phyloP scores from a whole-genome alignment of 148 eudicot species.

The Polygonum aviculare region DNA sequence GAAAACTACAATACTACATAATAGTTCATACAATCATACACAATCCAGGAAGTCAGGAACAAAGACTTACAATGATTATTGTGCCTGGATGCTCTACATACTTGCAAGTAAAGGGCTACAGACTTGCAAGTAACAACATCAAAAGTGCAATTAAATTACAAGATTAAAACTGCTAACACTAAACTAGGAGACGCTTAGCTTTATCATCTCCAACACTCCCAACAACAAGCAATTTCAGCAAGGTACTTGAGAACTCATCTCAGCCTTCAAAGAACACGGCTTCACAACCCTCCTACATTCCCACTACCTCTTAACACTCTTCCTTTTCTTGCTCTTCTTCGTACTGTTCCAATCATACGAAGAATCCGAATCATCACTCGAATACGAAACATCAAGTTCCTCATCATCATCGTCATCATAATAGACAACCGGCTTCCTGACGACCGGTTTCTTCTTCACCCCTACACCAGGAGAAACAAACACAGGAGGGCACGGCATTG shows the following conservation, averaged over 20 bases:
- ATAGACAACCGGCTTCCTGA: background rate
- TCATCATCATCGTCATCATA: background rate
- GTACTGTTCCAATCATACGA: slow-evolving; percentile 23
- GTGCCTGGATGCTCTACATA: slow-evolving; percentile 27
- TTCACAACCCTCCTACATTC: slow-evolving; percentile 22
- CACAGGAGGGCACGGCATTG: slow-evolving; percentile 13
- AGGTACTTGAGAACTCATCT: slow-evolving; percentile 35
- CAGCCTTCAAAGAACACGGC: slow-evolving; percentile 39
- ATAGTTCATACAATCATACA: slow-evolving; percentile 13
- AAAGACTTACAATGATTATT: slow-evolving; percentile 4
- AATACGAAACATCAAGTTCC: background rate
- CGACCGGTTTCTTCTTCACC: background rate
- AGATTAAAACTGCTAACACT: background rate
- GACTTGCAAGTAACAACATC: slow-evolving; percentile 20
- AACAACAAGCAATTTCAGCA: slow-evolving; percentile 46
- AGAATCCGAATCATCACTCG: slow-evolving; percentile 32
- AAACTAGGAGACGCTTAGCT: slow-evolving; percentile 23
- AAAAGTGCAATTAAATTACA: slow-evolving; percentile 11
- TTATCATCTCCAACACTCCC: slow-evolving; percentile 28
- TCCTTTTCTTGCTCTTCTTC: background rate
- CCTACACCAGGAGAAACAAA: background rate
- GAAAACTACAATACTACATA: slow-evolving; percentile 36
- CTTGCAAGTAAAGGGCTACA: slow-evolving; percentile 29
- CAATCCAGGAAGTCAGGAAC: slow-evolving; percentile 13
- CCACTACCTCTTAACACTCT: slow-evolving; percentile 8